Evolutionary conservation across 2,329 filamentous ascomycete genomes (phyloP), one percentile per base, ranked within the genome.

Genomic region (Biscogniauxia mediterranea): DNA sequence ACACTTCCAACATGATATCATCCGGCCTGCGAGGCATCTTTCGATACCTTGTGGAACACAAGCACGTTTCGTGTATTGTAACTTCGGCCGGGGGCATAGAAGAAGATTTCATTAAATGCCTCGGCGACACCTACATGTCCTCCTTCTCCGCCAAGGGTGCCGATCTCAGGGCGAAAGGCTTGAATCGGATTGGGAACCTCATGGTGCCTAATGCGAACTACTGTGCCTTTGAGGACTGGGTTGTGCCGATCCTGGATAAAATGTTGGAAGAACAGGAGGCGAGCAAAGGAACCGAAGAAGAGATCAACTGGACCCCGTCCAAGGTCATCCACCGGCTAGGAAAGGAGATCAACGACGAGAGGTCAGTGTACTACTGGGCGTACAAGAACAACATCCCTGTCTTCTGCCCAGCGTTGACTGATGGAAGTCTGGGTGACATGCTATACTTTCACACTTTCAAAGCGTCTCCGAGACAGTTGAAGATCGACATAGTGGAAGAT

Each of bases 391-490:
- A 95, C 75, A 98, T 99, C 60, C 95, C 95, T 0, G 90, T 99
- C 17, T 99, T 99, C 80, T 98, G 94, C 73, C 95, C 95, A 0
- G 95, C 95, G 5, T 80, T 99, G 69, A 99, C 95, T 0, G 95
- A 99, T 72, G 95, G 95, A 19, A 96, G 92, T 69, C 79, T 99
- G 20, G 95, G 95, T 5, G 95, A 99, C 76, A 99, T 99, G 95
- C 82, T 99, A 50, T 98, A 97, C 78, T 98, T 99, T 76, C 94
- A 99, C 79, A 96, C 93, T 0, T 99, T 93, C 85, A 95, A 94
- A 75, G 79, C 91, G 0, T 93, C 91, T 1, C 94, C 94, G 3
- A 79, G 81, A 63, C 90, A 94, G 75, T 83, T 99, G 51, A 87
- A 89, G 60, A 86, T 97, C 62, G 95, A 98, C 74, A 92, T 98